Conservation (phyloP, 495 filamentous ascomycete species). For the Neurospora africana region DNA sequence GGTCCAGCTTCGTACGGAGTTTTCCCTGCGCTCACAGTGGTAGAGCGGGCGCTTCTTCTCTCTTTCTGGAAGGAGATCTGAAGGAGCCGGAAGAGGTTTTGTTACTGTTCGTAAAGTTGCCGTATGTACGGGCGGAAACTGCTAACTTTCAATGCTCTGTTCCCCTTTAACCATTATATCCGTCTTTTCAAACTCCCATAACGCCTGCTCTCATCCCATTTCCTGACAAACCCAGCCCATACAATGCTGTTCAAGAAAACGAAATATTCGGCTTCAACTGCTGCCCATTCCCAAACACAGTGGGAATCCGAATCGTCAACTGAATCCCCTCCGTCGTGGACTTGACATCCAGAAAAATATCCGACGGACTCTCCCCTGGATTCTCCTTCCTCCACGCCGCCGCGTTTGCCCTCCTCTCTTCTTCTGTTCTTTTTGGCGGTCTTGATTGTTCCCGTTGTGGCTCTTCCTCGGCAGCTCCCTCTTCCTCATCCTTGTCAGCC, state of each 20-base stretch:
- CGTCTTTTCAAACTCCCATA: not conserved
- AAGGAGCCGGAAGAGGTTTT: not conserved
- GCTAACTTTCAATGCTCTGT: too few species aligned
- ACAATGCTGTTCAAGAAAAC: constrained; percentile 15
- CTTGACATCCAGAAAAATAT: constrained; percentile 43
- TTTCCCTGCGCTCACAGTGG: not conserved
- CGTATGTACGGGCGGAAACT: too few species aligned
- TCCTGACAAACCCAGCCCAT: too few species aligned
- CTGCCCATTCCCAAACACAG: constrained; percentile 29
- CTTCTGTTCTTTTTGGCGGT: constrained; percentile 14
- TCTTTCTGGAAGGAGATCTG: not conserved
- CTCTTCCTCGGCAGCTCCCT: not conserved
- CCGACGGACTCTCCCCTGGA: constrained; percentile 34
- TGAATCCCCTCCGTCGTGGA: constrained; percentile 42
- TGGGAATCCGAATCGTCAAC: constrained; percentile 40
- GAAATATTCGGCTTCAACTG: constrained; percentile 22
- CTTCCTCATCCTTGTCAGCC: not conserved
- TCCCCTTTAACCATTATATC: too few species aligned
- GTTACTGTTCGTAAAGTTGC: too few species aligned
- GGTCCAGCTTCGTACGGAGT: not conserved
- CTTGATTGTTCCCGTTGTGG: constrained; percentile 3
- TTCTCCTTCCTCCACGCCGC: constrained; percentile 28
- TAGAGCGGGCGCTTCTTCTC: not conserved
- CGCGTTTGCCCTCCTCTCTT: constrained; percentile 29
- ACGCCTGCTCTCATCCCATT: not conserved